Percentiles rank a stretch among this genome's conserved stretches.
Evolutionary conservation across 2,329 filamentous ascomycete species (phyloP).

Genomic region (Pseudocercospora eumusae): DNA sequence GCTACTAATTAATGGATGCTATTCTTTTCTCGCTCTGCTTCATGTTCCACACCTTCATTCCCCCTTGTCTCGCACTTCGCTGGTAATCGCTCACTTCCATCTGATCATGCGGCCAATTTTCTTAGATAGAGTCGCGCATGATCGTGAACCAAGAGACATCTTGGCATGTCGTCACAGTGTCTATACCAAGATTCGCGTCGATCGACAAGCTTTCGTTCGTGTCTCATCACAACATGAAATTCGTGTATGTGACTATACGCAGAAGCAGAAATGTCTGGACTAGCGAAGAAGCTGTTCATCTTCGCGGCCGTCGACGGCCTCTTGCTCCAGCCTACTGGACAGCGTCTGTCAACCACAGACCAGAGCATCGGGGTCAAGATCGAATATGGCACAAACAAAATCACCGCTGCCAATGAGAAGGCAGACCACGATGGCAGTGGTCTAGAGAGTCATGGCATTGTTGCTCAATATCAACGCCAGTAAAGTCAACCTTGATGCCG

Average conservation of each 20-base stretch:
- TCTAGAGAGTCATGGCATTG: slow-evolving; percentile 54
- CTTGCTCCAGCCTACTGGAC: slow-evolving; percentile 70
- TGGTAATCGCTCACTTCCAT: too few species aligned
- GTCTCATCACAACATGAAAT: background rate
- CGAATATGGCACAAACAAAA: slow-evolving; percentile 51
- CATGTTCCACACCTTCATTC: background rate
- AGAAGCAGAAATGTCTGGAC: slow-evolving; percentile 62
- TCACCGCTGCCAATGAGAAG: slow-evolving; percentile 48
- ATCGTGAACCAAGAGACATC: background rate
- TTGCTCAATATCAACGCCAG: slow-evolving; percentile 52
- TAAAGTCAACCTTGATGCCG: background rate
- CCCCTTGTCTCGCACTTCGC: too few species aligned
- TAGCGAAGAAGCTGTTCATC: slow-evolving; percentile 78
- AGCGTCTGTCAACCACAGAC: slow-evolving; percentile 44
- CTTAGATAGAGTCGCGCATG: background rate
- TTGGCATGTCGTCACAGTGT: background rate
- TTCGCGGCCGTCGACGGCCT: slow-evolving; percentile 77
- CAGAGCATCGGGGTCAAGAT: slow-evolving; percentile 20
- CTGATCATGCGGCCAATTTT: background rate
- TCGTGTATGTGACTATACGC: background rate
- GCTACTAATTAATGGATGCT: background rate
- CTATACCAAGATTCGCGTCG: background rate
- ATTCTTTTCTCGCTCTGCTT: background rate
- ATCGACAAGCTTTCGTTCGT: background rate
- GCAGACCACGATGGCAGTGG: slow-evolving; percentile 43